phyloP scores from a whole-genome alignment of 2,329 filamentous ascomycete genomes.

The Gaeumannomyces tritici region DNA sequence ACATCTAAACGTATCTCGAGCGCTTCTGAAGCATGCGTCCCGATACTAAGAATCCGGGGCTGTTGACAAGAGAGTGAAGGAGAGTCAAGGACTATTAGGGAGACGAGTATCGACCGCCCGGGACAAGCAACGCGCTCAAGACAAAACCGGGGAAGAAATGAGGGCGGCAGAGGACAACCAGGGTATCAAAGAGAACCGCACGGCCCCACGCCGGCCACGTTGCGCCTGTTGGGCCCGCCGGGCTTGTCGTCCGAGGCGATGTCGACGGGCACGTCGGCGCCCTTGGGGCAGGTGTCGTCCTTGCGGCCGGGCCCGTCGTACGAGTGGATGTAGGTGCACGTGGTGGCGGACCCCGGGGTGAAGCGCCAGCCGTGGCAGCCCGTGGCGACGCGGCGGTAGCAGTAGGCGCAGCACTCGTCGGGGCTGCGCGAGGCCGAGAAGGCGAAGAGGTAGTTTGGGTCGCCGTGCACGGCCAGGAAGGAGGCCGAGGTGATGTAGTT shows the following conservation, averaged over 20 bases:
- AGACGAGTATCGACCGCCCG: neutral
- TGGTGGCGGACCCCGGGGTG: neutral
- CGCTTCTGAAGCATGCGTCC: neutral
- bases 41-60: no score
- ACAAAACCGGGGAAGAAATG: neutral
- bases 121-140: neutral
- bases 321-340: slow-evolving; percentile 3
- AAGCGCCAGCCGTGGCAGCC: slow-evolving; percentile 4
- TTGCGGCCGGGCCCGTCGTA: neutral
- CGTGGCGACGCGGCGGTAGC: neutral
- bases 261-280: neutral
- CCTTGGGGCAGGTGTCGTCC: neutral
- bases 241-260: neutral
- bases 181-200: neutral
- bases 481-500: neutral
- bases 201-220: neutral
- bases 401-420: neutral
- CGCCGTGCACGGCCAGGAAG: neutral
- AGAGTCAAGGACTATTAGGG: neutral
- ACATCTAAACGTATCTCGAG: neutral
- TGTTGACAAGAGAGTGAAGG: no score
- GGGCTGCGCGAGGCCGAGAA: neutral
- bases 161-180: neutral
- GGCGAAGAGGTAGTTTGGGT: neutral
- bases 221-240: neutral